phyloP scores from a whole-genome alignment of 164 flowering plant species.

The Saururus chinensis region DNA sequence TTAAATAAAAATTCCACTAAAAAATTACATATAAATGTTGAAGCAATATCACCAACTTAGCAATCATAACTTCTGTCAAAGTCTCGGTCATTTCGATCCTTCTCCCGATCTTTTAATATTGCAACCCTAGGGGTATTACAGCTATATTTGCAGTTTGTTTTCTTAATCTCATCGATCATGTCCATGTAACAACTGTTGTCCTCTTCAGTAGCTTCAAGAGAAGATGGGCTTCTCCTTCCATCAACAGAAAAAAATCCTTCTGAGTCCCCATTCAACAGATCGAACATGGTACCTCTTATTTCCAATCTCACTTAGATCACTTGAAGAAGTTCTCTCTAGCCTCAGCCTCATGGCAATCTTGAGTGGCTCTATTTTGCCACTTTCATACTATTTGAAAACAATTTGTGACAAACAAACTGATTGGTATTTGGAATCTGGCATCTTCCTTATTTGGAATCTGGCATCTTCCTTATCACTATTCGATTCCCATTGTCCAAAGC shows the following conservation, averaged over 20 bases:
- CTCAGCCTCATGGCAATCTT: constrained; percentile 62
- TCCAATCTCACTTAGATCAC: constrained; percentile 31
- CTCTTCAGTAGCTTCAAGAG: constrained; percentile 27
- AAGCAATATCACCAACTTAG: constrained; percentile 23
- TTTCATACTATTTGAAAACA: constrained; percentile 59
- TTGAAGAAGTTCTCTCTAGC: constrained; percentile 26
- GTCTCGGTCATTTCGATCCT: constrained; percentile 88
- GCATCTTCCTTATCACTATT: constrained; percentile 62
- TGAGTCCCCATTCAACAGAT: constrained; percentile 50
- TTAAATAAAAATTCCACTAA: too few relatives aligned
- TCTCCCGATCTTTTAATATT: constrained; percentile 84
- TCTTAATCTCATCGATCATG: constrained; percentile 32
- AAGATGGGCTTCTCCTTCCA: constrained; percentile 20
- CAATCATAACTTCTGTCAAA: constrained; percentile 90
- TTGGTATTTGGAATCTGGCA: constrained; percentile 54
- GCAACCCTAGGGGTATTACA: constrained; percentile 54
- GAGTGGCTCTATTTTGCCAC: constrained; percentile 42
- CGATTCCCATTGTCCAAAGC: constrained; percentile 54
- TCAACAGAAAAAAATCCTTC: constrained; percentile 31
- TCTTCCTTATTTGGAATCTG: too few relatives aligned
- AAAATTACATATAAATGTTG: too few relatives aligned
- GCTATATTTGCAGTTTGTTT: constrained; percentile 25
- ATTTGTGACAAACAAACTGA: constrained; percentile 55
- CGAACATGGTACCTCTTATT: constrained; percentile 34
- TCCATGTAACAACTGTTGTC: constrained; percentile 34